Percentiles rank a stretch among this genome's conserved stretches.
These are phyloP conservation scores for Aspergillus novoparasiticus DNA, from an alignment of 2,329 filamentous ascomycete species.

Conservation along the genomic window DNA sequence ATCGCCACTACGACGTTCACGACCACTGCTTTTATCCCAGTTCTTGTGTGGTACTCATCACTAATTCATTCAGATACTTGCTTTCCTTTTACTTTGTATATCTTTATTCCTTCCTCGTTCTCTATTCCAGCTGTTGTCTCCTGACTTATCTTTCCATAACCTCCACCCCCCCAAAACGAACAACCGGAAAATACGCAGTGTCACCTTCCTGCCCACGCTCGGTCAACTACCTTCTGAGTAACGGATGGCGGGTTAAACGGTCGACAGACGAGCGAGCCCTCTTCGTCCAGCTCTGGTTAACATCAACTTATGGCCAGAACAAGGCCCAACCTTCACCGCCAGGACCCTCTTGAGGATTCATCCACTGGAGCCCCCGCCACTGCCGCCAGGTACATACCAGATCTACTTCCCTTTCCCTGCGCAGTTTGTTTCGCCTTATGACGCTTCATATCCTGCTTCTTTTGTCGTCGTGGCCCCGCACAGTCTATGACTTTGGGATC, in stretches of 20 bases:
- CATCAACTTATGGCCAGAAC: conserved; percentile 51
- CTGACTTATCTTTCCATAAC: conserved; percentile 14
- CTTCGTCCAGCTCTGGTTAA: conserved; percentile 33
- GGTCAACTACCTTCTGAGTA: conserved; percentile 18
- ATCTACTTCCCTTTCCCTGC: conserved; percentile 21
- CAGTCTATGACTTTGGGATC: conserved; percentile 8
- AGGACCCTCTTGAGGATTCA: conserved; percentile 47
- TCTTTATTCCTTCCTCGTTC: neutral
- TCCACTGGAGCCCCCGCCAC: conserved; percentile 35
- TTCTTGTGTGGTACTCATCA: conserved; percentile 1
- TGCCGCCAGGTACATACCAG: conserved; percentile 40
- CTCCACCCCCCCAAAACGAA: conserved; percentile 12
- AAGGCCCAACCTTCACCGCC: conserved; percentile 47
- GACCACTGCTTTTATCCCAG: conserved; percentile 9
- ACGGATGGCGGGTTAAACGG: conserved; percentile 49
- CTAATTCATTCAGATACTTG: neutral
- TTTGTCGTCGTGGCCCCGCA: conserved; percentile 10
- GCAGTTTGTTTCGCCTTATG: conserved; percentile 8
- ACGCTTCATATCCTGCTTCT: conserved; percentile 1
- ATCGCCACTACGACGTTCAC: conserved; percentile 8
- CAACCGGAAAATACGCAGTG: conserved; percentile 10
- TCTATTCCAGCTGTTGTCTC: neutral
- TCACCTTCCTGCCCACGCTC: conserved; percentile 27
- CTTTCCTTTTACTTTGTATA: neutral
- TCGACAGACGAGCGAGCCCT: conserved; percentile 34